phyloP scores from a whole-genome alignment of 139 green algal genomes.

The Mesostigma viride region DNA sequence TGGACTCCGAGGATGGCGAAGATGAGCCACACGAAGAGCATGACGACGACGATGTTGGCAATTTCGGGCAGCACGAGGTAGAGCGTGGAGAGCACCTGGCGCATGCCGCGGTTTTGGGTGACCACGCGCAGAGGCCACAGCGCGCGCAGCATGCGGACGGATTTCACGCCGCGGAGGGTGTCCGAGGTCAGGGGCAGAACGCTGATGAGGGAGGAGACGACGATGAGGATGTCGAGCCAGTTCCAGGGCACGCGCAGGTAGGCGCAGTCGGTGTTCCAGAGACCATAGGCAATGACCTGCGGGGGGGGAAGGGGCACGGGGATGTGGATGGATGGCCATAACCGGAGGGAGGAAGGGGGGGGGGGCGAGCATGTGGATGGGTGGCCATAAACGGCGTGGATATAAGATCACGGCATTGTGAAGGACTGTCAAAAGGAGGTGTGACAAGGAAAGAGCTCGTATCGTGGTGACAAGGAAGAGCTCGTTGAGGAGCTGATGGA shows the following conservation, averaged over 20 bases:
- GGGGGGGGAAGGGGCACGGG: too few relatives aligned
- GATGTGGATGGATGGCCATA: too few relatives aligned
- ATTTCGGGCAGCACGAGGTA: constrained; percentile 21
- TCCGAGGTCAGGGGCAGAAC: too few relatives aligned
- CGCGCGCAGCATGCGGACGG: constrained; percentile 14
- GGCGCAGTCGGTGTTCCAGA: constrained; percentile 7
- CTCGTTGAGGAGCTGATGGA: too few relatives aligned
- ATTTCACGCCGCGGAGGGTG: constrained; percentile 5
- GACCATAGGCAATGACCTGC: too few relatives aligned
- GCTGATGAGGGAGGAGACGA: constrained; percentile 21
- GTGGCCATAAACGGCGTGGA: too few relatives aligned
- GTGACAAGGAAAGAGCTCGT: too few relatives aligned
- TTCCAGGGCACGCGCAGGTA: constrained; percentile 33
- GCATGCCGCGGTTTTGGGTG: constrained; percentile 15
- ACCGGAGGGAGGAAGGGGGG: too few relatives aligned
- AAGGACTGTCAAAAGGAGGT: too few relatives aligned
- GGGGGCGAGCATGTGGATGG: too few relatives aligned
- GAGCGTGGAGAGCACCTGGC: constrained; percentile 26
- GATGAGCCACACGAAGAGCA: constrained; percentile 20
- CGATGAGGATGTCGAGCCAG: constrained; percentile 27
- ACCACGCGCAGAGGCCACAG: constrained; percentile 27
- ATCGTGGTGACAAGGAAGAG: too few relatives aligned
- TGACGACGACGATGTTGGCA: constrained; percentile 24
- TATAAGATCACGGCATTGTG: too few relatives aligned
- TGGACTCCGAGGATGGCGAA: constrained; percentile 29